Percentiles rank a stretch among this genome's conserved stretches.
These are phyloP conservation scores for Collybiopsis confluens DNA, from an alignment of 768 basidiomycete species.

Conservation along the genomic window DNA sequence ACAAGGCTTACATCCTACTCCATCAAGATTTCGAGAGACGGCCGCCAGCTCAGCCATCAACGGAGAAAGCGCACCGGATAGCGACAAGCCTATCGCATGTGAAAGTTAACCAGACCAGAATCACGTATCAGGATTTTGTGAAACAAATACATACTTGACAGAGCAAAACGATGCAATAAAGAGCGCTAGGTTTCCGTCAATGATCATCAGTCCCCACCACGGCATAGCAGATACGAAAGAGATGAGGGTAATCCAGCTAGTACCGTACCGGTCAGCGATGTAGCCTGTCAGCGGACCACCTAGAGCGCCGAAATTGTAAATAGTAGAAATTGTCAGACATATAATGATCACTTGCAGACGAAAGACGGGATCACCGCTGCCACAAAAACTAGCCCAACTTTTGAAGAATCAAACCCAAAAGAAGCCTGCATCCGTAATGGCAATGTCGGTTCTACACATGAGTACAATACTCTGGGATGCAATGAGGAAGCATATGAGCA, in stretches of 20 bases:
- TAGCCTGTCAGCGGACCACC: constrained; percentile 60
- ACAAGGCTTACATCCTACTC: constrained; percentile 60
- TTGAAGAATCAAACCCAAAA: constrained; percentile 43
- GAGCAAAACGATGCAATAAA: constrained; percentile 45
- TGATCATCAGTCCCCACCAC: constrained; percentile 56
- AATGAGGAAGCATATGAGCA: no score
- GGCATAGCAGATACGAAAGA: constrained; percentile 53
- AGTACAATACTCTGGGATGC: constrained; percentile 38
- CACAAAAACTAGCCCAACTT: constrained; percentile 65
- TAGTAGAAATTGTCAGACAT: neutral
- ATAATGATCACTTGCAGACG: constrained; percentile 42
- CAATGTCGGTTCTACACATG: constrained; percentile 51
- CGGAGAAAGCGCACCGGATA: constrained; percentile 55
- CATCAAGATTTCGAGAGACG: constrained; percentile 50
- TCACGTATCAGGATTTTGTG: neutral
- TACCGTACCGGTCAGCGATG: constrained; percentile 49
- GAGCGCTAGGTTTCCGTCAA: constrained; percentile 40
- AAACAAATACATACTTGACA: constrained; percentile 41
- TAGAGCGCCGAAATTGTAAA: constrained; percentile 17
- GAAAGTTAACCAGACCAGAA: neutral
- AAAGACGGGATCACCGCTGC: constrained; percentile 61
- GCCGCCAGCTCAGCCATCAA: constrained; percentile 64
- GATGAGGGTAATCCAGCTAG: constrained; percentile 48
- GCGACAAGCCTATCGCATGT: constrained; percentile 49
- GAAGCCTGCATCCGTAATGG: constrained; percentile 48